phyloP scores from a whole-genome alignment of 495 filamentous ascomycete species.

The Aspergillus leporis region DNA sequence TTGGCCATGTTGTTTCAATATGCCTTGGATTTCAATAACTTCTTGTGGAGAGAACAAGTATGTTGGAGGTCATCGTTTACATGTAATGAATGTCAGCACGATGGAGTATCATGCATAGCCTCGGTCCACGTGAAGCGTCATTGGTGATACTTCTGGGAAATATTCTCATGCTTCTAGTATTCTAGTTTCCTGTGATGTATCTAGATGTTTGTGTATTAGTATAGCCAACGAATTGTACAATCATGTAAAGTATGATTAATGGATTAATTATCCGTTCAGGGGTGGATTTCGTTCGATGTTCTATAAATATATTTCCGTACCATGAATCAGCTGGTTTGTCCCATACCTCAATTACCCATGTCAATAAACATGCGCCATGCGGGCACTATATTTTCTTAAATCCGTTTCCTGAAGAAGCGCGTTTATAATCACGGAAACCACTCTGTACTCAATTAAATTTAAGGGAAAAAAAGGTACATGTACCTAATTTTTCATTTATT shows the following conservation, averaged over 20 bases:
- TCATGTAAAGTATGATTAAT: neutral
- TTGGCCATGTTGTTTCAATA: slow-evolving; percentile 15
- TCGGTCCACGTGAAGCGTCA: slow-evolving; percentile 12
- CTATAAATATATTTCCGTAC: slow-evolving; percentile 8
- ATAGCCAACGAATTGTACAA: neutral
- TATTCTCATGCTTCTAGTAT: neutral
- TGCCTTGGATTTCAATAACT: neutral
- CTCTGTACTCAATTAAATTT: no score
- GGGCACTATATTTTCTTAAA: neutral
- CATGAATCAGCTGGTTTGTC: neutral
- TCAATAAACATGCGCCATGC: neutral
- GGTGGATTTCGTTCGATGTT: neutral
- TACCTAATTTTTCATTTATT: no score
- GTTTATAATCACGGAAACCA: no score
- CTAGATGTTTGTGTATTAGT: neutral
- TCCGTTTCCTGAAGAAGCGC: no score
- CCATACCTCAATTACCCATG: neutral
- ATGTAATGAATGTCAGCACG: neutral
- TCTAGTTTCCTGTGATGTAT: no score
- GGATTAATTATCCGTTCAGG: neutral
- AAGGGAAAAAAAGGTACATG: neutral
- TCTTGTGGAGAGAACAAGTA: neutral
- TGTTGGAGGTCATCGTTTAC: neutral
- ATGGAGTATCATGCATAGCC: neutral
- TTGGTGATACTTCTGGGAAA: neutral